Percentiles rank a stretch among this genome's conserved stretches.
Conservation (phyloP, 768 basidiomycete species). For the Macrolepiota albuminosa region DNA sequence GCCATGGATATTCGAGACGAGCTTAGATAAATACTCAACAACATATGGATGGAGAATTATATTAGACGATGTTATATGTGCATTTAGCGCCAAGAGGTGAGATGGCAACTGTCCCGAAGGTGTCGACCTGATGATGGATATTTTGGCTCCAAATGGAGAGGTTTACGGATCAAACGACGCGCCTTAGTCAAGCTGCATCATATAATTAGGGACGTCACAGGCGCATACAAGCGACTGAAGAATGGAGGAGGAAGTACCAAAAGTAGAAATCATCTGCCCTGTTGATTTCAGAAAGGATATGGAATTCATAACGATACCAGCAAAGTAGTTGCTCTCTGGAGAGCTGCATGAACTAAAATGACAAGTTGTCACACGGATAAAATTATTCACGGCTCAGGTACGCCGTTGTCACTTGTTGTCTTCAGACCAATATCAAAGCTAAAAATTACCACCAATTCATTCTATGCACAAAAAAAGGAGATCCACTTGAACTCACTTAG, state of each 20-base stretch:
- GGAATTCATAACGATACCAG: neutral
- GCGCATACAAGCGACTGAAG: neutral
- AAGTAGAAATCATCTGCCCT: neutral
- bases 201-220: neutral
- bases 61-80: conserved; percentile 3
- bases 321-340: neutral
- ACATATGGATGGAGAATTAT: conserved; percentile 5
- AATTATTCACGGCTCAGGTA: neutral
- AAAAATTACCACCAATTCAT: neutral
- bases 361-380: neutral
- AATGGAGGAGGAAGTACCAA: neutral
- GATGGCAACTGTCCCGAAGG: neutral
- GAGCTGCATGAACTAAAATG: neutral
- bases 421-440: neutral
- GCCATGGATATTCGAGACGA: neutral
- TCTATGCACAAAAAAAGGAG: neutral
- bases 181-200: neutral
- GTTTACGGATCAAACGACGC: conserved; percentile 4
- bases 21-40: neutral
- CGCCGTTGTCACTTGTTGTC: neutral
- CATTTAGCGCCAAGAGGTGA: neutral
- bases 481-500: neutral
- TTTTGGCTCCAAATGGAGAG: conserved; percentile 4
- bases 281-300: neutral
- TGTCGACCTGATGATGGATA: neutral